Evolutionary conservation across 306 rosid species (phyloP), one percentile per base, ranked within the genome.

Genomic region (Pterocarpus macrocarpus): DNA sequence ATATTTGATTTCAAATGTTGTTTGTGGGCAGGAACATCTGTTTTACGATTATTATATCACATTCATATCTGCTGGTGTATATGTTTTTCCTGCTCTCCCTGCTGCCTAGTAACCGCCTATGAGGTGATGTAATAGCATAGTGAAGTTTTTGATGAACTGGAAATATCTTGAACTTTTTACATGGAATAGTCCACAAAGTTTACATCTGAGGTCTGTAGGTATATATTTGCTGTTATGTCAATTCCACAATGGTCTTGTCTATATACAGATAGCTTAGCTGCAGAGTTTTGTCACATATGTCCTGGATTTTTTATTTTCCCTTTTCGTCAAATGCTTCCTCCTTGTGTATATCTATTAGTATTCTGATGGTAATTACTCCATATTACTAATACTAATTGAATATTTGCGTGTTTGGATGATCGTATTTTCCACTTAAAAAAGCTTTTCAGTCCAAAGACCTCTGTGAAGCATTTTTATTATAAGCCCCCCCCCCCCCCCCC

Each of bases 391-490:
- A 49, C 62, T 64, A 57, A 12, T 35, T 64, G 16, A 41, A 38
- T 39, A 52, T 34, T 13, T 58, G 36, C 43, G n/a, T 69, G 47
- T 45, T 44, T 58, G 36, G 55, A 82, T 47, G 50, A 50, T 36
- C 73, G 49, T 35, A 69, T 16, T 63, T 36, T 64, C 13, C 28
- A 7, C 28, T 38, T 4, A 33, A 50, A 61, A 7, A 16, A 63
- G n/a, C 44, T 76, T 61, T 64, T 69, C 58, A 2, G 49, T 32
- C 49, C 41, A 49, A 49, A 62, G 61, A 17, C 53, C 30, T 75
- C 52, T 30, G 28, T 50, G 73, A 76, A 61, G 49, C 58, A 82
- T 68, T 82, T 75, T 82, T 16, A 33, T 69, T 36, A 30, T 59
- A 75, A 22, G 38, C n/a, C n/a, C n/a, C n/a, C n/a, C n/a, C n/a